Conservation (phyloP, 495 filamentous ascomycete species). For the Neurospora hispaniola region DNA sequence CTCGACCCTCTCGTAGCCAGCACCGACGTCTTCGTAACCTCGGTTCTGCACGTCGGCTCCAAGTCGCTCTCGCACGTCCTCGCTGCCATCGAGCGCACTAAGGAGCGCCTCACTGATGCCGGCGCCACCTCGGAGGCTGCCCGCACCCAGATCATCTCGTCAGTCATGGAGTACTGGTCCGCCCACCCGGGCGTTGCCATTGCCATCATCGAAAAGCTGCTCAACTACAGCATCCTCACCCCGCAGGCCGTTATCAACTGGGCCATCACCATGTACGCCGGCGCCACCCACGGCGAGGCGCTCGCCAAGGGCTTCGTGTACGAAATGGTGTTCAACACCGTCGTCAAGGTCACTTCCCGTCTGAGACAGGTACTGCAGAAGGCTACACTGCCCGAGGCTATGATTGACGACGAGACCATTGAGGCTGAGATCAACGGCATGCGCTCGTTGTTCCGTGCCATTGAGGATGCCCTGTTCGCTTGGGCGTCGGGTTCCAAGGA, state of each 20-base stretch:
- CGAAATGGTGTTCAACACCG: conserved; percentile 80
- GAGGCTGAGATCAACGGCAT: conserved; percentile 57
- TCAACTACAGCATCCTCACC: conserved; percentile 91
- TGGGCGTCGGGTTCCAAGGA: conserved; percentile 68
- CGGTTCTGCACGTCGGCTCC: conserved; percentile 82
- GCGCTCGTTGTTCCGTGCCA: conserved; percentile 64
- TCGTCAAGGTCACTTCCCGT: conserved; percentile 85
- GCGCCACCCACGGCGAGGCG: conserved; percentile 44
- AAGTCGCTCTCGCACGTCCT: conserved; percentile 95
- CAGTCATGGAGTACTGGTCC: conserved; percentile 86
- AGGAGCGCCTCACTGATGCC: conserved; percentile 74
- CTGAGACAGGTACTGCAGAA: conserved; percentile 70
- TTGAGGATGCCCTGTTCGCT: conserved; percentile 67
- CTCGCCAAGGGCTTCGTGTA: conserved; percentile 67
- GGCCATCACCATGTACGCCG: conserved; percentile 54
- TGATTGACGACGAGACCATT: conserved; percentile 40
- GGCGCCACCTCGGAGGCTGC: conserved; percentile 61
- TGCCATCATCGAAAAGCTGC: conserved; percentile 88
- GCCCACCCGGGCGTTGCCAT: conserved; percentile 89
- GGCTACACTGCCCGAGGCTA: conserved; percentile 26
- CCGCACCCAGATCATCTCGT: conserved; percentile 76
- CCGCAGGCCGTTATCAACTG: conserved; percentile 78
- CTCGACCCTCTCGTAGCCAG: conserved; percentile 71
- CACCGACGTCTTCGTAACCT: conserved; percentile 86
- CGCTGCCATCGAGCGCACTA: conserved; percentile 91